Evolutionary conservation across 371 early-diverging fungal genomes (phyloP).

Genomic region (Conidiobolus incongruus): DNA sequence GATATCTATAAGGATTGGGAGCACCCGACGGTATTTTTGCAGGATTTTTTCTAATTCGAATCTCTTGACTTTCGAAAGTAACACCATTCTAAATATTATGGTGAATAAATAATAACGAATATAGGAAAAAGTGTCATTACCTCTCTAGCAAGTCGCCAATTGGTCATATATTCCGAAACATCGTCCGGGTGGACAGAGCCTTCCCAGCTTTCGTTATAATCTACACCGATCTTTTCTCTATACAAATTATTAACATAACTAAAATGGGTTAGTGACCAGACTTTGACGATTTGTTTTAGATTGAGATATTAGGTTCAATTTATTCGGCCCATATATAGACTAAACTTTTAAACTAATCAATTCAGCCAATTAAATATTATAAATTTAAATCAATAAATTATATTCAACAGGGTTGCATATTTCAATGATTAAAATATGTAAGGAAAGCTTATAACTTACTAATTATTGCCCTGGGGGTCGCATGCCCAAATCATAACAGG

Average conservation of each 20-base stretch:
- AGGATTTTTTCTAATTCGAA: not conserved
- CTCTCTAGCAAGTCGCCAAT: too few relatives aligned
- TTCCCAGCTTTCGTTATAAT: constrained; percentile 1
- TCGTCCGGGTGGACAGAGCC: constrained; percentile 1
- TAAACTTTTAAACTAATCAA: not conserved
- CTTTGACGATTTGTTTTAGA: too few relatives aligned
- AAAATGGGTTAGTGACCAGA: too few relatives aligned
- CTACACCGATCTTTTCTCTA: constrained; percentile 2
- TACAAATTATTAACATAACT: constrained; percentile 2
- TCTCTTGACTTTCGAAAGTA: not conserved
- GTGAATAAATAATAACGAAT: not conserved
- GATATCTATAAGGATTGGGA: not conserved
- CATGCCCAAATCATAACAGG: constrained; percentile 1
- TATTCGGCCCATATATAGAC: not conserved
- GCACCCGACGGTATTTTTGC: not conserved
- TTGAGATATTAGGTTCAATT: too few relatives aligned
- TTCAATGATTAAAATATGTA: not conserved
- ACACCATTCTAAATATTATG: not conserved
- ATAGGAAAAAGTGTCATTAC: not conserved
- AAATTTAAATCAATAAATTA: not conserved
- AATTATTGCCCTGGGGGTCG: not conserved
- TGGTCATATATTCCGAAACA: too few relatives aligned
- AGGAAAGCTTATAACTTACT: not conserved
- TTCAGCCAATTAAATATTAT: not conserved
- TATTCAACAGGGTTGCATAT: not conserved